Conservation (phyloP, 2,329 filamentous ascomycete species). For the Sclerotinia subarctica region DNA sequence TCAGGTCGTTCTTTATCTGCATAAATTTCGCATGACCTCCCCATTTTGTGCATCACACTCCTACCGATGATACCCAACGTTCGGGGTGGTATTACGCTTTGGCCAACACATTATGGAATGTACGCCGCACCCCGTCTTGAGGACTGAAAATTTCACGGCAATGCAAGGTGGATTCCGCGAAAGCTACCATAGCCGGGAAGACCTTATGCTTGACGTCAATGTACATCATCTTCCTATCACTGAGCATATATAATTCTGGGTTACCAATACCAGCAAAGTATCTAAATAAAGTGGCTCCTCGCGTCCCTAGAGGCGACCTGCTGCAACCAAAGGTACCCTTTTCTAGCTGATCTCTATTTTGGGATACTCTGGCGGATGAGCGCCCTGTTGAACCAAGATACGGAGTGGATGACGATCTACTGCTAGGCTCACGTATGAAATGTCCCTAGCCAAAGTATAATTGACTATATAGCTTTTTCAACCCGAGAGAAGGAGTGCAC, state of each 20-base stretch:
- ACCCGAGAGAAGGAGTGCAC: neutral
- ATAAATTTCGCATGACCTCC: neutral
- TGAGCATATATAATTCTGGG: too few relatives aligned
- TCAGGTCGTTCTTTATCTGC: neutral
- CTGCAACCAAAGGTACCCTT: neutral
- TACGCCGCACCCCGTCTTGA: neutral
- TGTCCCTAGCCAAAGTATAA: neutral
- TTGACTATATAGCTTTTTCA: neutral
- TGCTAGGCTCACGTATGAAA: neutral
- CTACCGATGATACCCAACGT: constrained; percentile 5
- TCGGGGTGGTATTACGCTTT: neutral
- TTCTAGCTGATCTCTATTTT: neutral
- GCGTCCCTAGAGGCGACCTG: neutral
- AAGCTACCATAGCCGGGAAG: neutral
- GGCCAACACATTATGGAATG: neutral
- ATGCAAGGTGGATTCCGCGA: constrained; percentile 4
- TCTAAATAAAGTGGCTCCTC: neutral
- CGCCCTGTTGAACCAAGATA: neutral
- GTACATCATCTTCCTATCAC: neutral
- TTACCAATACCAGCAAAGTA: neutral
- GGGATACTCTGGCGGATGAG: neutral
- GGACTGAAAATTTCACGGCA: neutral
- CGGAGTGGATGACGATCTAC: neutral
- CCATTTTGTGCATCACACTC: neutral
- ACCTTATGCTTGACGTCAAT: neutral